Conservation (phyloP, 2,329 filamentous ascomycete genomes). For the Cladophialophora immunda region DNA sequence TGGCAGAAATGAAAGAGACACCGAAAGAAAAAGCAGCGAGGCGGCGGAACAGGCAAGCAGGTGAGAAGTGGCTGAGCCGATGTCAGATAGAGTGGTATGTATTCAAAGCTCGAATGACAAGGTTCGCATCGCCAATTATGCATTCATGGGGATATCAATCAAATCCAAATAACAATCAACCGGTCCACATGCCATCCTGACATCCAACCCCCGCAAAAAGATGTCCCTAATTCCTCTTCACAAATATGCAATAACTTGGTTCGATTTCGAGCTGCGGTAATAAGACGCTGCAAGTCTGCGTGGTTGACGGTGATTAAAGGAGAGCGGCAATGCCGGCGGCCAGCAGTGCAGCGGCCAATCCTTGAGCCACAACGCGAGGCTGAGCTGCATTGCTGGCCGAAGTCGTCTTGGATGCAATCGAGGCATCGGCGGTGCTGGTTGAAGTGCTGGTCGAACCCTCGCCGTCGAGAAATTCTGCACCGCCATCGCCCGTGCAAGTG, state of each 20-base stretch:
- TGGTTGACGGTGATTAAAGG: not conserved
- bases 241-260: not conserved
- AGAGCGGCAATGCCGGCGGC: constrained; percentile 23
- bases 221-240: not conserved
- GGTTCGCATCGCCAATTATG: not conserved
- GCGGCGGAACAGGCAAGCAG: not conserved
- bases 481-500: constrained; percentile 35
- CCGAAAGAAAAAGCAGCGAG: not conserved
- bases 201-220: not conserved
- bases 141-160: constrained; percentile 1
- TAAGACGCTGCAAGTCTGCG: not conserved
- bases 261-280: not conserved
- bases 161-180: not conserved
- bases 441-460: constrained; percentile 1
- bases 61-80: not conserved
- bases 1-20: no score
- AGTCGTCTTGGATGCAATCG: constrained; percentile 11
- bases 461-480: constrained; percentile 33
- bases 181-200: not conserved
- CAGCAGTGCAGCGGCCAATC: constrained; percentile 13
- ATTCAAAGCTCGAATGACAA: not conserved
- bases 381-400: constrained; percentile 21
- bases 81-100: not conserved
- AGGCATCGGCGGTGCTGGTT: not conserved
- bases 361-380: constrained; percentile 18